phyloP scores from a whole-genome alignment of 192 early-diverging fungal genomes.

The Backusella luteola region DNA sequence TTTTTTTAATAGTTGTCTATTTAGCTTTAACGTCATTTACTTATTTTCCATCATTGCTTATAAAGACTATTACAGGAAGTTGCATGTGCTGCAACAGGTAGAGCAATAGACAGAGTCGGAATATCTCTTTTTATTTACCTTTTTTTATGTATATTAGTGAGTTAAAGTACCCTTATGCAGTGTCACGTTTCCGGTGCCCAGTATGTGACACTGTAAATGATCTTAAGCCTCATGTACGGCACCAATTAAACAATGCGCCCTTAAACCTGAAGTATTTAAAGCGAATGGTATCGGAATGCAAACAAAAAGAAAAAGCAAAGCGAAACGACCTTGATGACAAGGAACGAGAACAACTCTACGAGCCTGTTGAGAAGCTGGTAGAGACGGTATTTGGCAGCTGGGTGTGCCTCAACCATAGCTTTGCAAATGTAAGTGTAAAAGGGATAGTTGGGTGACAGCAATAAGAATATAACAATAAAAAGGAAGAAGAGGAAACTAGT shows the following conservation, averaged over 20 bases:
- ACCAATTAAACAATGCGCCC: conserved; percentile 13
- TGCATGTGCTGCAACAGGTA: conserved; percentile 67
- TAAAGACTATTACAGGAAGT: conserved; percentile 49
- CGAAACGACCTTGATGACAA: background rate
- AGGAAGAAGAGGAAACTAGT: conserved; percentile 45
- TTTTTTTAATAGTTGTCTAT: background rate
- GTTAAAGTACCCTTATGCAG: conserved; percentile 67
- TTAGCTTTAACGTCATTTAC: background rate
- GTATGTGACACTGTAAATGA: conserved; percentile 90
- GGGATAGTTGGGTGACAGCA: background rate
- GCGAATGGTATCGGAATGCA: conserved; percentile 20
- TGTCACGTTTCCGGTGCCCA: conserved; percentile 85
- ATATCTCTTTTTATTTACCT: background rate
- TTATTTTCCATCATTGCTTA: conserved; percentile 11
- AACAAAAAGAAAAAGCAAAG: conserved; percentile 11
- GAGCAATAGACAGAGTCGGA: background rate
- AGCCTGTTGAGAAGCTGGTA: conserved; percentile 26
- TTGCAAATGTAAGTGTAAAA: conserved; percentile 41
- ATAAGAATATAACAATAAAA: background rate
- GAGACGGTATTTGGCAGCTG: conserved; percentile 51
- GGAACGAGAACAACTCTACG: conserved; percentile 21
- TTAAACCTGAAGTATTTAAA: conserved; percentile 22
- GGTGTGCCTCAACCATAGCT: conserved; percentile 63
- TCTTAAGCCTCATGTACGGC: conserved; percentile 39
- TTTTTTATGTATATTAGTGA: conserved; percentile 41